A percentile compares a stretch with the other conserved stretches of the same genome.
These are phyloP conservation scores for Neopestalotiopsis clavispora DNA, from an alignment of 2,329 filamentous ascomycete species.

Conservation along the genomic window DNA sequence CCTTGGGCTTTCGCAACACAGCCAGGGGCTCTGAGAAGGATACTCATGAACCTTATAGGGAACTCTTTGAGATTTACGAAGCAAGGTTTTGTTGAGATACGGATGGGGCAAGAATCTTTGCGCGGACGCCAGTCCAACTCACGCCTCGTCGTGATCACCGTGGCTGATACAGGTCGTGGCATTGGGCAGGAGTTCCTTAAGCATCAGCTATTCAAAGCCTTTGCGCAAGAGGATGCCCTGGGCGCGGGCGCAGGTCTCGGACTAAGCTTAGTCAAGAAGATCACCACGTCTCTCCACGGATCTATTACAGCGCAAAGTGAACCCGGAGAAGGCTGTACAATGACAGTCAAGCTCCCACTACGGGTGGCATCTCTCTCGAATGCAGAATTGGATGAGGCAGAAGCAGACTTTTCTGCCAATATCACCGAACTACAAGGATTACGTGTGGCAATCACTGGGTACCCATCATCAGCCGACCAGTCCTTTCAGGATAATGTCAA, in stretches of 20 bases:
- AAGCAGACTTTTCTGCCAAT: neutral
- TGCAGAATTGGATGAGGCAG: neutral
- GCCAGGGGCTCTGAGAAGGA: constrained; percentile 54
- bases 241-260: constrained; percentile 68
- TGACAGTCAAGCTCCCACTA: constrained; percentile 31
- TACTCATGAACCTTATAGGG: constrained; percentile 67
- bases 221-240: constrained; percentile 66
- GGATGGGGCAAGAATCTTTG: constrained; percentile 21
- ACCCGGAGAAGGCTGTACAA: constrained; percentile 34
- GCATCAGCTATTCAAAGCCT: constrained; percentile 65
- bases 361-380: neutral
- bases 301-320: constrained; percentile 25
- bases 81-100: constrained; percentile 34
- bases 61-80: constrained; percentile 67
- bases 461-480: neutral
- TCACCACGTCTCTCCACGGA: constrained; percentile 39
- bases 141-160: constrained; percentile 14
- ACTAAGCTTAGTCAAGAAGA: constrained; percentile 65
- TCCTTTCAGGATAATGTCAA: neutral
- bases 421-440: neutral
- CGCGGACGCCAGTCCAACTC: constrained; percentile 11
- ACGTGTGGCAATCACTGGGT: neutral
- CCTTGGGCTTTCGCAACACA: constrained; percentile 60
- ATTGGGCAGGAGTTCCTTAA: constrained; percentile 67
- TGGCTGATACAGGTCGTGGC: constrained; percentile 66